A percentile compares a stretch with the other conserved stretches of the same genome.
phyloP scores from a whole-genome alignment of 2,329 filamentous ascomycete species.

The Pestalotiopsis sp. region DNA sequence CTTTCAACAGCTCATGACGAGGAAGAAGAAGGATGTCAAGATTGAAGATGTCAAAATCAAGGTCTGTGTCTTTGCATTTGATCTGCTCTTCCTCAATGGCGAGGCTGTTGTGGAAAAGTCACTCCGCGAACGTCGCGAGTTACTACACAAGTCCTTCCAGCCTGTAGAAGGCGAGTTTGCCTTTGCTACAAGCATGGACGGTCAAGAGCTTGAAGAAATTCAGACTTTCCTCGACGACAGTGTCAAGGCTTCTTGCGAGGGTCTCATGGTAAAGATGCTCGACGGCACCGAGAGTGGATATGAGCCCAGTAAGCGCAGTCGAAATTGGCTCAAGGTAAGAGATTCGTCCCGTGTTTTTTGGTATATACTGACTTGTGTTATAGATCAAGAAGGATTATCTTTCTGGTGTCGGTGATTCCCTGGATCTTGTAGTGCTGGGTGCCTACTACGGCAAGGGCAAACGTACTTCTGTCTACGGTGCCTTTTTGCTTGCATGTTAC shows the following conservation, averaged over 20 bases:
- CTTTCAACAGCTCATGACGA: constrained; percentile 97
- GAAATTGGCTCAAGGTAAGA: constrained; percentile 93
- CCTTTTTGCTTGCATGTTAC: constrained; percentile 93
- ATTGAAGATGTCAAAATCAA: constrained; percentile 94
- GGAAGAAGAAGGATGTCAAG: constrained; percentile 97
- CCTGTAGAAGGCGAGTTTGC: constrained; percentile 87
- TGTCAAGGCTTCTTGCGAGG: constrained; percentile 94
- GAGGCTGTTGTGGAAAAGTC: constrained; percentile 86
- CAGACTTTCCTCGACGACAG: constrained; percentile 91
- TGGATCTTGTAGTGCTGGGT: constrained; percentile 93
- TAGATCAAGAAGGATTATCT: constrained; percentile 98
- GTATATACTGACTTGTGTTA: constrained; percentile 21
- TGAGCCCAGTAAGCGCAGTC: constrained; percentile 91
- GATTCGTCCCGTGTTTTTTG: background rate
- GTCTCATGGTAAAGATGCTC: constrained; percentile 99
- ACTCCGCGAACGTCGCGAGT: constrained; percentile 78
- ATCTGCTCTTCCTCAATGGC: constrained; percentile 90
- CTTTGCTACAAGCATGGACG: constrained; percentile 85
- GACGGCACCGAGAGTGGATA: constrained; percentile 92
- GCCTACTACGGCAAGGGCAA: constrained; percentile 95
- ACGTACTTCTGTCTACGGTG: constrained; percentile 92
- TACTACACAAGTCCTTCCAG: constrained; percentile 72
- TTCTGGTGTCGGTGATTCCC: constrained; percentile 87
- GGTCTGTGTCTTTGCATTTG: constrained; percentile 96
- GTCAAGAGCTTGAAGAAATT: constrained; percentile 89